A percentile compares a stretch with the other conserved stretches of the same genome.
Evolutionary conservation across 495 filamentous ascomycete species (phyloP).

Genomic region (Aspergillus avenaceus): DNA sequence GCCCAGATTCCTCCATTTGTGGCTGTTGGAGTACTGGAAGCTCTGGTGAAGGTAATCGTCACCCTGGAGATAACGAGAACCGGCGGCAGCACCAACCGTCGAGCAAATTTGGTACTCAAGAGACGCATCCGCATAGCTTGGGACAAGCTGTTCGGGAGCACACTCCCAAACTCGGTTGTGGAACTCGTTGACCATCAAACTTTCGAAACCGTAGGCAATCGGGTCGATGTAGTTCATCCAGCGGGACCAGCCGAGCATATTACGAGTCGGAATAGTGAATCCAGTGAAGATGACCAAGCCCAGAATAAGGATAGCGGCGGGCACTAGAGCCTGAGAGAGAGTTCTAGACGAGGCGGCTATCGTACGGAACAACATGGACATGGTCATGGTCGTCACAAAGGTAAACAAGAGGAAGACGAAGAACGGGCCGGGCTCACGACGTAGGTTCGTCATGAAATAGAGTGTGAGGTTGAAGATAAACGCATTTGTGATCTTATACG

Average conservation of each 20-base stretch:
- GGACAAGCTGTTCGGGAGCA: constrained; percentile 33
- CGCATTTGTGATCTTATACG: constrained; percentile 49
- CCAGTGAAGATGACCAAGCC: constrained; percentile 51
- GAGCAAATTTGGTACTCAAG: constrained; percentile 40
- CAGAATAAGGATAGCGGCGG: constrained; percentile 49
- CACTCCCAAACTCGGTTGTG: constrained; percentile 52
- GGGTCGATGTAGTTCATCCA: constrained; percentile 53
- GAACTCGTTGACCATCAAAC: constrained; percentile 58
- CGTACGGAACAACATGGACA: constrained; percentile 55
- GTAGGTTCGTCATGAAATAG: constrained; percentile 59
- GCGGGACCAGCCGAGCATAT: constrained; percentile 53
- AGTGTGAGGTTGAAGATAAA: constrained; percentile 54
- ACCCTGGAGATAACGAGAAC: constrained; percentile 42
- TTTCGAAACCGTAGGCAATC: constrained; percentile 48
- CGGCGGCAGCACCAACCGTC: constrained; percentile 51
- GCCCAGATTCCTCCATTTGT: constrained; percentile 70
- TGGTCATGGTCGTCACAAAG: constrained; percentile 53
- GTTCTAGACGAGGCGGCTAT: constrained; percentile 49
- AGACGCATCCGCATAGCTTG: constrained; percentile 23
- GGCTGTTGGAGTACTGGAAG: constrained; percentile 51
- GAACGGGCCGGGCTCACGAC: constrained; percentile 46
- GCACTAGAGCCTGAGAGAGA: constrained; percentile 49
- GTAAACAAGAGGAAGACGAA: constrained; percentile 59
- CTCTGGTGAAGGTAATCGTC: constrained; percentile 48
- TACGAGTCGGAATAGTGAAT: constrained; percentile 46